Percentiles rank a stretch among this genome's conserved stretches.
Evolutionary conservation across 495 filamentous ascomycete genomes (phyloP).

Genomic region (Jackrogersella multiformis): DNA sequence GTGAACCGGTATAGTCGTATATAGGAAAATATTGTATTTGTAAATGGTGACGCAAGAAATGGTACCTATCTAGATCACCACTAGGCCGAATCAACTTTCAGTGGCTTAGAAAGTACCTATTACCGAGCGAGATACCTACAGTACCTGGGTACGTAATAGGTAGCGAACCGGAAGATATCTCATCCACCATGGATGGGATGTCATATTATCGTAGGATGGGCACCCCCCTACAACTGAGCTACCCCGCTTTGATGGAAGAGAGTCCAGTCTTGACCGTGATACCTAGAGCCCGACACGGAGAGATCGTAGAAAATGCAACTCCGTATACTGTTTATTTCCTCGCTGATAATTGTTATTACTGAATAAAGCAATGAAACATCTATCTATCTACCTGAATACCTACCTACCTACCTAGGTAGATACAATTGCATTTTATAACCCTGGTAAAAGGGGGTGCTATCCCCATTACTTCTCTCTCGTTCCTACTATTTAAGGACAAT

Average conservation of each 20-base stretch:
- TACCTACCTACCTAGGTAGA: too few species aligned
- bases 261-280: too few species aligned
- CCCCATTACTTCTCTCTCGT: background rate
- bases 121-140: too few species aligned
- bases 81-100: background rate
- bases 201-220: too few species aligned
- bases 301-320: background rate
- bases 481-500: background rate
- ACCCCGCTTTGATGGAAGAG: slow-evolving; percentile 9
- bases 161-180: background rate
- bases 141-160: background rate
- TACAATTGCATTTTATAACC: background rate
- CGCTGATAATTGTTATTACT: background rate
- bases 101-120: slow-evolving; percentile 2
- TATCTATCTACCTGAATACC: background rate
- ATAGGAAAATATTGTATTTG: background rate
- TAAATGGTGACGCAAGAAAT: background rate
- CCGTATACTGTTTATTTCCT: background rate
- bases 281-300: background rate
- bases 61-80: background rate
- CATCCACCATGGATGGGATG: too few species aligned
- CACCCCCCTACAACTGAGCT: slow-evolving; percentile 6
- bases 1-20: background rate
- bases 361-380: background rate
- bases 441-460: background rate